These are phyloP conservation scores for Rhizopogon rudus DNA, from an alignment of 768 basidiomycete genomes.

Conservation along the genomic window DNA sequence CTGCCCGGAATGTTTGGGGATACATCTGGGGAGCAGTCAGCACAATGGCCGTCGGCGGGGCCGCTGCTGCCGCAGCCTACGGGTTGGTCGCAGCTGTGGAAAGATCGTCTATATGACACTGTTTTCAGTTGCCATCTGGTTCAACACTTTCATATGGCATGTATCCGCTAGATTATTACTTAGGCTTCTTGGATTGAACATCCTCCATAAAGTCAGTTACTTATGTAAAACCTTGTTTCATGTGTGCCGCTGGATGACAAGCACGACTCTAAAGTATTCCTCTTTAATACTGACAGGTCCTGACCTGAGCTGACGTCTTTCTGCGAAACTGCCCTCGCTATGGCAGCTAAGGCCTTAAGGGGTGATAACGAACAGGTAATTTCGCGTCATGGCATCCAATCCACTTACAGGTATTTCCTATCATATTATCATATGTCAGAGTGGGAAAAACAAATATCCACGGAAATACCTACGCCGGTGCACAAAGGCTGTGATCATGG, in stretches of 20 bases:
- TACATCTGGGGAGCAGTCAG: conserved; percentile 86
- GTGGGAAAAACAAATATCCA: background rate
- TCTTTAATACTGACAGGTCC: background rate
- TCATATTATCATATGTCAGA: background rate
- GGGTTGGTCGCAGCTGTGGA: conserved; percentile 52
- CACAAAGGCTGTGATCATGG: background rate
- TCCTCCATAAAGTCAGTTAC: background rate
- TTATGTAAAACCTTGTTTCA: background rate
- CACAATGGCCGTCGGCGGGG: conserved; percentile 85
- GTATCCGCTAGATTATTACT: background rate
- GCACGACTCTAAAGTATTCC: background rate
- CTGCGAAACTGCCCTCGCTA: background rate
- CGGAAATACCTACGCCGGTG: background rate
- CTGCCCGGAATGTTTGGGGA: conserved; percentile 54
- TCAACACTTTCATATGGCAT: background rate
- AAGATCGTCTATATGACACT: conserved; percentile 1
- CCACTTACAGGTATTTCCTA: background rate
- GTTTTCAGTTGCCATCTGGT: background rate
- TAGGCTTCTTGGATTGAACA: background rate
- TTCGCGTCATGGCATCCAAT: conserved; percentile 4
- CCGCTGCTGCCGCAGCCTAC: conserved; percentile 78
- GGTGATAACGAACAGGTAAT: background rate
- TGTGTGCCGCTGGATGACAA: background rate
- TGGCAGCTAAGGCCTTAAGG: background rate
- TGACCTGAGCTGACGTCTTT: background rate